Evolutionary conservation across 768 basidiomycete genomes (phyloP).

Genomic region (Leccinum rimulosum): DNA sequence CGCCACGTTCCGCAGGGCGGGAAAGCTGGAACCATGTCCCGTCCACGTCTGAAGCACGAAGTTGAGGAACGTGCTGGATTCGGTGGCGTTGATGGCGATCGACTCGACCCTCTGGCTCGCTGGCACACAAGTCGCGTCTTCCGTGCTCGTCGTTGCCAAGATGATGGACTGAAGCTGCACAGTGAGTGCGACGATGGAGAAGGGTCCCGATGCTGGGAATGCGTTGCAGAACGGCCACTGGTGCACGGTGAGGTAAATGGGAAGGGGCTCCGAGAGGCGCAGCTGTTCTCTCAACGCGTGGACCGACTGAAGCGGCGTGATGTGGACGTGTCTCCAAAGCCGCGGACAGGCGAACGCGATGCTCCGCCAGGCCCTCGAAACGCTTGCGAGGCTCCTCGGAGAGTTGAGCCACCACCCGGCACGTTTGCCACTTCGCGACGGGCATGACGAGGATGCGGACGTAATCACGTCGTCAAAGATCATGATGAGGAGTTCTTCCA

Average conservation of each 20-base stretch:
- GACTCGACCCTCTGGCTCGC: constrained; percentile 16
- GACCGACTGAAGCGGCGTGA: constrained; percentile 14
- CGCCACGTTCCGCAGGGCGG: constrained; percentile 4
- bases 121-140: not conserved
- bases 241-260: constrained; percentile 15
- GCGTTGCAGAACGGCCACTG: constrained; percentile 21
- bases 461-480: constrained; percentile 19
- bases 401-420: constrained; percentile 2
- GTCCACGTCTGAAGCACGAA: constrained; percentile 23
- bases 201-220: constrained; percentile 2
- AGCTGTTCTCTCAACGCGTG: constrained; percentile 16
- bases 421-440: not conserved
- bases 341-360: constrained; percentile 15
- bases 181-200: constrained; percentile 15
- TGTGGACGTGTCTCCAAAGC: constrained; percentile 21
- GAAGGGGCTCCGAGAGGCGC: constrained; percentile 9
- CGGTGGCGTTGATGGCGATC: constrained; percentile 15
- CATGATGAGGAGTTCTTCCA: constrained; percentile 23
- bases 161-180: constrained; percentile 18
- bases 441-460: constrained; percentile 6
- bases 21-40: constrained; percentile 12
- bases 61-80: constrained; percentile 15
- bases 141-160: constrained; percentile 3
- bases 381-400: constrained; percentile 15
- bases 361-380: constrained; percentile 17